Evolutionary conservation across 2,329 filamentous ascomycete species (phyloP), one percentile per base, ranked within the genome.

Genomic region (Penicillium fuscoglaucum): DNA sequence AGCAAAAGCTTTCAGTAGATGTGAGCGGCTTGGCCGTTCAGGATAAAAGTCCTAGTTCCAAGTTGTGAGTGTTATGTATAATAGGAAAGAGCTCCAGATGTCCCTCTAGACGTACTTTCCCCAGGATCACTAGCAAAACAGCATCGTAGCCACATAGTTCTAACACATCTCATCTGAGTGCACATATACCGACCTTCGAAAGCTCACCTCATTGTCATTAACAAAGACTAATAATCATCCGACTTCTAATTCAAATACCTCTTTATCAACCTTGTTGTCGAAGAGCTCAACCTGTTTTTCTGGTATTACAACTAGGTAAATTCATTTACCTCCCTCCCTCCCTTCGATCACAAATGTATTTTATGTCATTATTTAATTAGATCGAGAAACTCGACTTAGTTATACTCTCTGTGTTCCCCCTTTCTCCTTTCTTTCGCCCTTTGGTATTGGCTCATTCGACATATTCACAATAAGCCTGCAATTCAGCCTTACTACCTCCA

Each of bases 1-100:
- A 85, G 2, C 75, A 79, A 60, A 71, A 75, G 60, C 74, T 82
- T 51, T 88, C 84, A 61, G 87, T 82, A 1, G 84, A 90, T 75
- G 76, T 91, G 17, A 79, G 78, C 51, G 72, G 76, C 1, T 69
- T 90, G 63, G 79, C 74, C 0, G 55, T 82, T 41, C 41, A 35
- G 26, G 45, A 39, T 21, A 50, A 55, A 43, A 17, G 28, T 55
- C 52, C 24, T 35, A 28, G 24, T 43, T 46, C 37, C 2, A 48
- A 48, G 31, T 17, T 55, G 26, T 55, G 35, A 55, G n/a, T 12
- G 10, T 48, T 37, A 48, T n/a, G 3, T 33, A 17, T 10, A 12
- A 37, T 26, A 35, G 4, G 15, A 37, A 35, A 37, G 46, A 26
- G 21, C 19, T 24, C 19, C 13, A 10, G 39, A 43, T 43, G 21